A percentile compares a stretch with the other conserved stretches of the same genome.
Evolutionary conservation across 768 basidiomycete genomes (phyloP).

Genomic region (Cystofilobasidium macerans): DNA sequence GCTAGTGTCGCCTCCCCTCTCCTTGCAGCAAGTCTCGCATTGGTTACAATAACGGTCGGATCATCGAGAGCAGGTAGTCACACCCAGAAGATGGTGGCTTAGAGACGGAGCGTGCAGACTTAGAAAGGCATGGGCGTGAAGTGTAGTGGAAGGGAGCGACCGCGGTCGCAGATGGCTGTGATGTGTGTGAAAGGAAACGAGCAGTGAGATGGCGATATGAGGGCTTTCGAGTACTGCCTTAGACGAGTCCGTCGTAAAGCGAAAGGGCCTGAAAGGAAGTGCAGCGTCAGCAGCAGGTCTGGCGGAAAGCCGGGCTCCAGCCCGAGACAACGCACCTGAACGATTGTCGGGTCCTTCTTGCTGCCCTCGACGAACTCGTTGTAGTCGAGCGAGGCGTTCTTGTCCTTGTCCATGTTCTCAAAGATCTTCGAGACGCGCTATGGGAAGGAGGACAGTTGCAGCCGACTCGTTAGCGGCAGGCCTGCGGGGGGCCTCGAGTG

Average conservation of each 20-base stretch:
- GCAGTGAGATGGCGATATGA: too few species aligned
- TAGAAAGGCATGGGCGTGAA: too few species aligned
- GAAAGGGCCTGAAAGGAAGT: conserved; percentile 60
- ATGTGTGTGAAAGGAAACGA: too few species aligned
- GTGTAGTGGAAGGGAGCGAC: too few species aligned
- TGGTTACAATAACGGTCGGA: too few species aligned
- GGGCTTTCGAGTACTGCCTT: too few species aligned
- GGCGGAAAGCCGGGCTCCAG: background rate
- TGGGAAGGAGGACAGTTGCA: conserved; percentile 18
- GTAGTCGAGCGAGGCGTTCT: conserved; percentile 82
- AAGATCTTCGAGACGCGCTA: conserved; percentile 97
- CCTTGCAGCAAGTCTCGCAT: too few species aligned
- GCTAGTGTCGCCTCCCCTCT: too few species aligned
- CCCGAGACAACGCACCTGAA: conserved; percentile 52
- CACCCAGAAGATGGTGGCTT: too few species aligned
- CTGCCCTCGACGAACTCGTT: conserved; percentile 97
- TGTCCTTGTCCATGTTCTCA: conserved; percentile 90
- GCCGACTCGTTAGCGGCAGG: background rate
- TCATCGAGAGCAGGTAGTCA: too few species aligned
- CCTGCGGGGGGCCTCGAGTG: background rate
- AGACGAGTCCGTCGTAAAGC: conserved; percentile 88
- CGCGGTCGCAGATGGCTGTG: too few species aligned
- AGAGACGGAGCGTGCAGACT: too few species aligned
- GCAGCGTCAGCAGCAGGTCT: background rate
- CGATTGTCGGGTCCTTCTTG: conserved; percentile 98